A percentile compares a stretch with the other conserved stretches of the same genome.
Evolutionary conservation across 257 asterid species (phyloP).

Genomic region (Solanum tarapatanum): DNA sequence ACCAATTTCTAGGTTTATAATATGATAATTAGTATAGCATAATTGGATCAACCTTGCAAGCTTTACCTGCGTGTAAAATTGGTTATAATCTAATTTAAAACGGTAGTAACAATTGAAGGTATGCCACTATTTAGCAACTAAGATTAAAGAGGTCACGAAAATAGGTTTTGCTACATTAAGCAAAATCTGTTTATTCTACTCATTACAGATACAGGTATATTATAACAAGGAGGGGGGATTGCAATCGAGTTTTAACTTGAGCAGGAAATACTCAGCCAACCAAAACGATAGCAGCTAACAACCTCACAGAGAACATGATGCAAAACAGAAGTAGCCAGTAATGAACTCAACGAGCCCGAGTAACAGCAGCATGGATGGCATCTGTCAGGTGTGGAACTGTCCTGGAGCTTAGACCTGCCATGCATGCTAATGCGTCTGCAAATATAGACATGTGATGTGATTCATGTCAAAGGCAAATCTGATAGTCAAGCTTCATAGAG

Average conservation of each 20-base stretch:
- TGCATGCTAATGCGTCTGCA: conserved; percentile 84
- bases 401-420: conserved; percentile 79
- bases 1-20: neutral
- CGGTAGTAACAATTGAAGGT: neutral
- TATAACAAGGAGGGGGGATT: neutral
- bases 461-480: neutral
- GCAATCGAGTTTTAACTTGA: neutral
- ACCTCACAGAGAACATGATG: neutral
- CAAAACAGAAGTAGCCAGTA: neutral
- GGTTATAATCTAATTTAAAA: neutral
- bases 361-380: conserved; percentile 90
- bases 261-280: neutral
- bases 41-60: neutral
- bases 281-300: neutral
- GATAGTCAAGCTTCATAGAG: neutral
- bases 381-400: conserved; percentile 92
- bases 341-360: conserved; percentile 25
- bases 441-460: neutral
- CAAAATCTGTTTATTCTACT: neutral
- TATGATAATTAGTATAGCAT: neutral
- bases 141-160: neutral
- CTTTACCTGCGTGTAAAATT: neutral
- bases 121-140: neutral
- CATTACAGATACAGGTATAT: neutral
- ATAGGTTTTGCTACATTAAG: neutral